Evolutionary conservation across 176 grass and related monocot species (phyloP).

Genomic region (Otatea glauca): DNA sequence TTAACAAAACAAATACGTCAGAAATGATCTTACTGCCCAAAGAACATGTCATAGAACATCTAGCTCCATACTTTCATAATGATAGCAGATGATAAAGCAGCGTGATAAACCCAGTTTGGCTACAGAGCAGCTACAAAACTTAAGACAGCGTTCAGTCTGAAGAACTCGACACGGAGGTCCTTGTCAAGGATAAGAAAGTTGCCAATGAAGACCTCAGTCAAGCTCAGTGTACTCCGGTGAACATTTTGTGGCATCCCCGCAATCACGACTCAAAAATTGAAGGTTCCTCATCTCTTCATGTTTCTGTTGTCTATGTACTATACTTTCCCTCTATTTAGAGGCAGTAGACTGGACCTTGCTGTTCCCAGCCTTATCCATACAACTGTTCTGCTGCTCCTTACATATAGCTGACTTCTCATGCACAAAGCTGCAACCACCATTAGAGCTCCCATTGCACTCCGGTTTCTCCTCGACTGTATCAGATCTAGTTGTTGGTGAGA

Average conservation of each 20-base stretch:
- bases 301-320: conserved; percentile 56
- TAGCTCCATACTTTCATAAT: not conserved
- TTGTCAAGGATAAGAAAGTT: conserved; percentile 30
- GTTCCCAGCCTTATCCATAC: conserved; percentile 41
- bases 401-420: conserved; percentile 27
- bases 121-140: conserved; percentile 63
- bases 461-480: conserved; percentile 32
- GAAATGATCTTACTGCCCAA: conserved; percentile 8
- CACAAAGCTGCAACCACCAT: conserved; percentile 16
- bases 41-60: not conserved
- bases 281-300: conserved; percentile 30
- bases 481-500: conserved; percentile 28
- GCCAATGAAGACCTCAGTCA: not conserved
- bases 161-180: conserved; percentile 20
- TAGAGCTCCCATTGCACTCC: conserved; percentile 55
- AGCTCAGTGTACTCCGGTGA: conserved; percentile 30
- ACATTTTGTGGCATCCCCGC: not conserved
- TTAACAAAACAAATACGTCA: not conserved
- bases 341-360: conserved; percentile 43
- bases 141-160: conserved; percentile 33
- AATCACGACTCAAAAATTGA: conserved; percentile 18
- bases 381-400: conserved; percentile 48
- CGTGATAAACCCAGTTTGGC: conserved; percentile 43
- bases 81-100: conserved; percentile 36
- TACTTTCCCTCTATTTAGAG: conserved; percentile 35